phyloP scores from a whole-genome alignment of 306 rosid species.

The Inga laurina region DNA sequence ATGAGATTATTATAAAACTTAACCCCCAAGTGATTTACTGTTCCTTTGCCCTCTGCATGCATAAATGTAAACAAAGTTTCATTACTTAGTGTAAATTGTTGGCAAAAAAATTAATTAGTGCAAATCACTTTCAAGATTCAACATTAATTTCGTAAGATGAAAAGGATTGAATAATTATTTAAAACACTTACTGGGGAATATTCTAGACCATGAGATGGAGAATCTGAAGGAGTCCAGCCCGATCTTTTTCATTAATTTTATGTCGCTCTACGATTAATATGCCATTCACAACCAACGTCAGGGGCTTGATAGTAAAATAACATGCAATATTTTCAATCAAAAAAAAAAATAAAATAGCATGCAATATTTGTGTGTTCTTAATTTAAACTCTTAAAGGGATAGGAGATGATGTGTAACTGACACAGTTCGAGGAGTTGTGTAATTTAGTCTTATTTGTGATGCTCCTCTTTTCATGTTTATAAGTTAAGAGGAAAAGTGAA shows the following conservation, averaged over 20 bases:
- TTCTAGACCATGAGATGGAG: conserved; percentile 63
- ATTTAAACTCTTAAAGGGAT: no score
- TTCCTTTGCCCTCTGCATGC: conserved; percentile 43
- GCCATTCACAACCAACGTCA: not conserved
- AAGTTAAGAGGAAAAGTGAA: no score
- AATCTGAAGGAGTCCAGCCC: conserved; percentile 60
- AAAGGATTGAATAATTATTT: not conserved
- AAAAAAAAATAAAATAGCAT: no score
- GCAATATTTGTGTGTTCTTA: no score
- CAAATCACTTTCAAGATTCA: not conserved
- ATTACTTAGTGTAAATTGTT: no score
- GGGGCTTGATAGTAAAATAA: no score
- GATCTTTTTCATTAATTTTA: conserved; percentile 45
- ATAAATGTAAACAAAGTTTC: not conserved
- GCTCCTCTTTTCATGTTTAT: no score
- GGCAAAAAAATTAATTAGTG: no score
- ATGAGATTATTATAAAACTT: conserved; percentile 58
- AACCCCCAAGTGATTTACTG: conserved; percentile 39
- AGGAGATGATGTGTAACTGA: no score
- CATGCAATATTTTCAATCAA: no score
- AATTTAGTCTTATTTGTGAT: no score
- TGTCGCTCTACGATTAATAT: conserved; percentile 37
- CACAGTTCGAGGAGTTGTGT: no score
- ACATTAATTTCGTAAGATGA: not conserved
- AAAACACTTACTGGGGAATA: conserved; percentile 46